Conservation (phyloP, 2,329 filamentous ascomycete genomes). For the Ilyonectria robusta region DNA sequence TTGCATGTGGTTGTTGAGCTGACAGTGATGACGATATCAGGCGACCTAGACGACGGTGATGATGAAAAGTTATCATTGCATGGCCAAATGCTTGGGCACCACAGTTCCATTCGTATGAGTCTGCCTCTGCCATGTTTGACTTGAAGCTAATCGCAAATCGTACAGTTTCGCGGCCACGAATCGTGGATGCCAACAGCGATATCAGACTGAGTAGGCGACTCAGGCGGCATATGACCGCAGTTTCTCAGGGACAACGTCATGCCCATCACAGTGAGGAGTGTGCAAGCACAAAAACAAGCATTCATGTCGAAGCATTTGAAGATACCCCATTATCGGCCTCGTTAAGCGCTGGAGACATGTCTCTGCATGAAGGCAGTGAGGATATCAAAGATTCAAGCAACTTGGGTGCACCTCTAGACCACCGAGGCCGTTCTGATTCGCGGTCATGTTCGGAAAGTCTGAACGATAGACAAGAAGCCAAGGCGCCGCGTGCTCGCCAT, state of each 20-base stretch:
- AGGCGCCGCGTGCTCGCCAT: conserved; percentile 27
- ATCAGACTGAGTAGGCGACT: conserved; percentile 53
- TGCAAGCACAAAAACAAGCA: neutral
- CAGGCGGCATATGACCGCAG: conserved; percentile 10
- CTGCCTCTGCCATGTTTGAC: neutral
- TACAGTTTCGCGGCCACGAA: conserved; percentile 41
- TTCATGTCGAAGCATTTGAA: conserved; percentile 6
- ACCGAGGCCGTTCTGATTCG: conserved; percentile 8
- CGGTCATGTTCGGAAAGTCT: conserved; percentile 5
- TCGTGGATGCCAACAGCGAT: conserved; percentile 38
- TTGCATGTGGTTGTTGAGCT: neutral
- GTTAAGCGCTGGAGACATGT: conserved; percentile 8
- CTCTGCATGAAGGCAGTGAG: conserved; percentile 21
- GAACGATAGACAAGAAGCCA: conserved; percentile 7
- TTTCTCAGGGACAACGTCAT: neutral
- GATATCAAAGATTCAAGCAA: conserved; percentile 24
- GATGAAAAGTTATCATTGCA: neutral
- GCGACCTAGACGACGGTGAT: neutral
- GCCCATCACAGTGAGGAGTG: neutral
- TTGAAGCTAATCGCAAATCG: neutral
- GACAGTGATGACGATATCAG: conserved; percentile 13
- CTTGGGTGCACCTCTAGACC: conserved; percentile 10
- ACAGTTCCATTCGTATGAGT: conserved; percentile 36
- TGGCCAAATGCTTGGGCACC: conserved; percentile 21
- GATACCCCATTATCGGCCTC: conserved; percentile 21